Base-by-base conservation (phyloP, 441 rosid species). In the Omphalea diandra region DNA sequence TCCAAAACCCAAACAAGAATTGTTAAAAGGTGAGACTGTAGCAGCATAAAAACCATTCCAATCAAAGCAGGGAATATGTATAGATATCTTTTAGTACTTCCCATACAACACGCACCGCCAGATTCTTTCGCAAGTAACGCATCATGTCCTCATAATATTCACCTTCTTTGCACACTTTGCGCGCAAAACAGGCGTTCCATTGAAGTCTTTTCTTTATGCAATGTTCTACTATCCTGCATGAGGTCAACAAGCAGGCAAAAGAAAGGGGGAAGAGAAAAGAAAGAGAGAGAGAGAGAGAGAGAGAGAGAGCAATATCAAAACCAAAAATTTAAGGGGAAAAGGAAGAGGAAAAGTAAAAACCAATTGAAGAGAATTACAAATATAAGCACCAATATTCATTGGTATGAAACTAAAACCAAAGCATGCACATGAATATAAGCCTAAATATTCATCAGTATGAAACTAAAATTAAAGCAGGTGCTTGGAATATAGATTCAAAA, bases 131-230 rank as follows among this genome's bases (percentile, higher is more conserved):
- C 83, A 95, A 84, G 87, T 88, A 90, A 56, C 91, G 89, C 95
- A 95, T 86, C 98, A 95, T 88, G 67, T 90, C 98, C 74, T 95
- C 99, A 68, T 93, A 95, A 77, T 90, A 95, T 80, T 93, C 98
- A 70, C 90, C 83, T 88, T 95, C 99, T 83, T 87, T 90, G 83
- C 92, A 85, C 63, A 95, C 86, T 86, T 87, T 93, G 69, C 95
- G 85, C 43, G 92, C 95, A 72, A 90, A 95, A 81, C 86, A 84
- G 29, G 84, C 71, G 76, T 79, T 93, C 99, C 98, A 95, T 8
- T 78, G 86, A 24, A 86, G 89, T 80, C 98, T 88, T 79, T 93
- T 93, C 84, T 89, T 93, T 53, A 93, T 89, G 80, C 98, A 93
- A 65, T 90, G 93, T 58, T 88, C 95, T 41, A 80, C 61, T 52